phyloP scores from a whole-genome alignment of 441 rosid genomes.

The Pelargonium myrrhifolium region DNA sequence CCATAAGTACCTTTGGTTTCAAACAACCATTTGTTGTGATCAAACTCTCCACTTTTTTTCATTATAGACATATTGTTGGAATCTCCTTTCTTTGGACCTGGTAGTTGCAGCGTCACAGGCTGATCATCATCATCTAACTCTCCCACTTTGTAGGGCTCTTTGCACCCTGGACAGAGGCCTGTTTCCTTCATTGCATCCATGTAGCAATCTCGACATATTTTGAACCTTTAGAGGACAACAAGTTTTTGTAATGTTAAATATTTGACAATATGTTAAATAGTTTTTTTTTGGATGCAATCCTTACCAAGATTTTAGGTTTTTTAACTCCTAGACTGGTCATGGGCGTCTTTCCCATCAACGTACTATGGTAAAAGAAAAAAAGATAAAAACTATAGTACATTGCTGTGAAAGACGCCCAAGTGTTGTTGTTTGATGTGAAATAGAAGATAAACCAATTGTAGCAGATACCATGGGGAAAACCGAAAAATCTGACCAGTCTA shows the following conservation, averaged over 20 bases:
- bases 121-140: slow-evolving; percentile 31
- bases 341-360: too few relatives aligned
- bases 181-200: slow-evolving; percentile 53
- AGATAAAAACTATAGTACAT: too few relatives aligned
- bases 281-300: background rate
- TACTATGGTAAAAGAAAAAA: too few relatives aligned
- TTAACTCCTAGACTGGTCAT: too few relatives aligned
- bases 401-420: too few relatives aligned
- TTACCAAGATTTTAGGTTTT: too few relatives aligned
- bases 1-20: slow-evolving; percentile 91
- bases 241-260: background rate
- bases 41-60: slow-evolving; percentile 63
- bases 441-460: too few relatives aligned
- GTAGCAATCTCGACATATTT: slow-evolving; percentile 68
- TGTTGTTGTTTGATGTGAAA: too few relatives aligned
- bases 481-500: too few relatives aligned
- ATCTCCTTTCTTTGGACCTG: slow-evolving; percentile 44
- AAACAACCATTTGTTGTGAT: slow-evolving; percentile 78
- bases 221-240: slow-evolving; percentile 33
- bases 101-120: slow-evolving; percentile 47
- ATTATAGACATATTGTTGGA: slow-evolving; percentile 59
- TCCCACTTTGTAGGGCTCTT: slow-evolving; percentile 52
- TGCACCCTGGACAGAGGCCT: slow-evolving; percentile 74
- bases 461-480: too few relatives aligned
- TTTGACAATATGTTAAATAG: too few relatives aligned